Conservation (phyloP, 164 flowering plant genomes). For the Pachysandra terminalis region DNA sequence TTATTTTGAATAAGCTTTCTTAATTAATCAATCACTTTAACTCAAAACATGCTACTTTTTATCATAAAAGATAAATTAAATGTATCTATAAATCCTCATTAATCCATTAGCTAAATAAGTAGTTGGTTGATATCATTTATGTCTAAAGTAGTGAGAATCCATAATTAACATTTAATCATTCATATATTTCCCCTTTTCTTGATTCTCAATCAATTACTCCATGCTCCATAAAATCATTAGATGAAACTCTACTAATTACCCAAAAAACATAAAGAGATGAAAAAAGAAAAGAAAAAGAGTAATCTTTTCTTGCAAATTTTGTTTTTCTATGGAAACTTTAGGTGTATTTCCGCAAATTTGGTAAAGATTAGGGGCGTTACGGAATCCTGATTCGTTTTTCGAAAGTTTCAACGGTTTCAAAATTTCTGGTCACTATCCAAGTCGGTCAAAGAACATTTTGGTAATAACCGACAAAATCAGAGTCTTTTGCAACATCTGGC, state of each 20-base stretch:
- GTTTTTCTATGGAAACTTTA: not conserved
- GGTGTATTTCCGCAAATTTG: slow-evolving; percentile 4
- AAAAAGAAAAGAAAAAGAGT: no score
- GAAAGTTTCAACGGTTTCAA: slow-evolving; percentile 31
- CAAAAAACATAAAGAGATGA: no score
- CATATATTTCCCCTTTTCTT: not conserved
- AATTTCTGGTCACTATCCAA: slow-evolving; percentile 26
- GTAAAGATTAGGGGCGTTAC: slow-evolving; percentile 9
- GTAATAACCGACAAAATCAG: slow-evolving; percentile 52
- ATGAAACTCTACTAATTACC: no score
- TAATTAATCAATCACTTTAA: no score
- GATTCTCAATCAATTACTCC: no score
- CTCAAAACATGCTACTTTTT: no score
- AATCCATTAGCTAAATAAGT: no score
- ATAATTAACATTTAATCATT: slow-evolving; percentile 6
- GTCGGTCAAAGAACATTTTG: slow-evolving; percentile 40
- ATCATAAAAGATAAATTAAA: no score
- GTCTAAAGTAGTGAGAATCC: not conserved
- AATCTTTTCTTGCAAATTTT: not conserved
- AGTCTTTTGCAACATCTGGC: slow-evolving; percentile 48
- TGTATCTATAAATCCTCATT: no score
- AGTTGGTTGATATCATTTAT: not conserved
- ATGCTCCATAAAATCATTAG: no score
- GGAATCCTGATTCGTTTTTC: slow-evolving; percentile 1
- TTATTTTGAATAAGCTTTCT: no score